A percentile compares a stretch with the other conserved stretches of the same genome.
Evolutionary conservation across 2,329 filamentous ascomycete species (phyloP).

Genomic region (Dryadomyces quercus-mongolicae): DNA sequence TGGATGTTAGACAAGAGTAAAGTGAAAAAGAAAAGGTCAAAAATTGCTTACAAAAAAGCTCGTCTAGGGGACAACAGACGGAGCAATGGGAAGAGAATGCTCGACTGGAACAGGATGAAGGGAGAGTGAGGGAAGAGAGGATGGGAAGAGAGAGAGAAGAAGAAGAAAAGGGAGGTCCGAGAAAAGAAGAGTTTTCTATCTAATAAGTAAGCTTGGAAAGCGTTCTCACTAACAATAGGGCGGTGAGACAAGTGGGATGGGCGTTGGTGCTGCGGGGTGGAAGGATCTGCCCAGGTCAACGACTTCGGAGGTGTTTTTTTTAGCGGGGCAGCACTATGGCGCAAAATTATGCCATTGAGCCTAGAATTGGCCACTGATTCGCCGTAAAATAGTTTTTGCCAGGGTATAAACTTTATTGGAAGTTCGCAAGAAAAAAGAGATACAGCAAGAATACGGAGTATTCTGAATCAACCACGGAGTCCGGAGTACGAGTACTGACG

Average conservation of each 20-base stretch:
- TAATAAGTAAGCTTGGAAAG: neutral
- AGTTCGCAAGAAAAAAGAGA: too few species aligned
- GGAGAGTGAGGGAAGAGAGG: neutral
- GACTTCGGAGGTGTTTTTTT: conserved; percentile 3
- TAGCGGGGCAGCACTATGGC: neutral
- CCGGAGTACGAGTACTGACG: too few species aligned
- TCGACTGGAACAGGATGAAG: neutral
- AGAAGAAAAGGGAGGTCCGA: conserved; percentile 4
- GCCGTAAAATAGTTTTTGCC: neutral
- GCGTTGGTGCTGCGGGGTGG: neutral
- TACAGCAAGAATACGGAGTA: too few species aligned
- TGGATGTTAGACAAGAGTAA: neutral
- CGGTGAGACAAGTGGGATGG: conserved; percentile 9
- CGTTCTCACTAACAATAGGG: conserved; percentile 1
- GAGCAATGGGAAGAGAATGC: conserved; percentile 1
- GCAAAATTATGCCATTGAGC: neutral
- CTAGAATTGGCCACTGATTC: neutral
- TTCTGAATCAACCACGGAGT: too few species aligned
- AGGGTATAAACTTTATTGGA: neutral
- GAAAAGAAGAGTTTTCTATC: conserved; percentile 8
- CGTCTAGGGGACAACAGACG: conserved; percentile 8
- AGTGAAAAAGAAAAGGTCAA: neutral
- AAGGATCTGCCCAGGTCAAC: neutral
- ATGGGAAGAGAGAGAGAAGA: neutral
- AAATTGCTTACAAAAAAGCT: conserved; percentile 2